These are phyloP conservation scores for Apiospora aurea DNA, from an alignment of 2,329 filamentous ascomycete genomes.

Conservation along the genomic window DNA sequence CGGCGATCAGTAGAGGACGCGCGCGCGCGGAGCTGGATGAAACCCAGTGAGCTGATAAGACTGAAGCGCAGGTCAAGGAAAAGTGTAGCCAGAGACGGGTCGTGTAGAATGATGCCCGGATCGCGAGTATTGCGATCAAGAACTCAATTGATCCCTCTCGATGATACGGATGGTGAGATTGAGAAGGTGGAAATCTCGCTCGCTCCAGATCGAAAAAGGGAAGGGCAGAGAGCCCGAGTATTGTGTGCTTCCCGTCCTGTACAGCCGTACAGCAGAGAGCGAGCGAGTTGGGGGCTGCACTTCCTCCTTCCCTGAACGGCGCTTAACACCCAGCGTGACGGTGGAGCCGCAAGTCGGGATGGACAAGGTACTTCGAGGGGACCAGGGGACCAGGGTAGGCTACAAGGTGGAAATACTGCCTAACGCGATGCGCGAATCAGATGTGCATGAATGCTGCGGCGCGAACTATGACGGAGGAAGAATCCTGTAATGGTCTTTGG, in stretches of 20 bases:
- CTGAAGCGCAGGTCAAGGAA: not conserved
- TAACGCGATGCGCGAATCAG: conserved; percentile 9
- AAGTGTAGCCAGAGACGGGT: not conserved
- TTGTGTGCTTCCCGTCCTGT: conserved; percentile 15
- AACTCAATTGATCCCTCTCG: conserved; percentile 1
- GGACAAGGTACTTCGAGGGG: not conserved
- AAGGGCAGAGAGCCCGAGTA: conserved; percentile 15
- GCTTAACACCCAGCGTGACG: not conserved
- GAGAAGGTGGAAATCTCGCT: not conserved
- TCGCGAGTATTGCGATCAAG: not conserved
- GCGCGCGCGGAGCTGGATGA: conserved; percentile 6
- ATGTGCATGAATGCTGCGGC: not conserved
- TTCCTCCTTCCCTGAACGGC: not conserved
- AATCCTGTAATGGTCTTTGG: not conserved
- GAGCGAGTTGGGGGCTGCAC: conserved; percentile 7
- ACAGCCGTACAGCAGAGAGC: not conserved
- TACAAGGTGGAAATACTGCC: conserved; percentile 17
- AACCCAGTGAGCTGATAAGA: not conserved
- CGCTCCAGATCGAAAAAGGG: not conserved
- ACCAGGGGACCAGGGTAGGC: not conserved
- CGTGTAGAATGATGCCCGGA: not conserved
- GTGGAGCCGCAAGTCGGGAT: conserved; percentile 15
- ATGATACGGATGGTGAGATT: not conserved
- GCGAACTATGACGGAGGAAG: not conserved
- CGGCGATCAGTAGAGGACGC: conserved; percentile 7